Conservation (phyloP, 495 filamentous ascomycete species). For the Melanomma pulvis-pyrius region DNA sequence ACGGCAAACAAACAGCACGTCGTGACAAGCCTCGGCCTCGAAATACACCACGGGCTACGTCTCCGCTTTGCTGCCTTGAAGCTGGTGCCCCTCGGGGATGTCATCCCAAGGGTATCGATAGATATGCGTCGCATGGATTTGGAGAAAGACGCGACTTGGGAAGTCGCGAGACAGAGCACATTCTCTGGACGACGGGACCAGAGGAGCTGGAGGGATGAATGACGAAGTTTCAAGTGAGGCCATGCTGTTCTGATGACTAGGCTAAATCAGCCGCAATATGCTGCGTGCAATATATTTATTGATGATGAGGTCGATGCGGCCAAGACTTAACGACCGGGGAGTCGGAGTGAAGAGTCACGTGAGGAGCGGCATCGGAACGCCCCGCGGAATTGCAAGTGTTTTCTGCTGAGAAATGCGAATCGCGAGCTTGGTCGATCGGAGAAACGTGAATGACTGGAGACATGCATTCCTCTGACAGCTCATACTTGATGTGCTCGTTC, state of each 20-base stretch:
- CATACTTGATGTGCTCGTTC: neutral
- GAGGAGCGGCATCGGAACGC: constrained; percentile 1
- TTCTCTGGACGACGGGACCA: neutral
- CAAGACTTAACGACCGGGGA: constrained; percentile 9
- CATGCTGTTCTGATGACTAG: constrained; percentile 34
- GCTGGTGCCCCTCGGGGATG: constrained; percentile 7
- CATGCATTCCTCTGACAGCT: neutral
- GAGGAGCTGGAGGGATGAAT: neutral
- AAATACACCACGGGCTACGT: constrained; percentile 26
- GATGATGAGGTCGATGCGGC: constrained; percentile 7
- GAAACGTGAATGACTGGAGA: constrained; percentile 15
- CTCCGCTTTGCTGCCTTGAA: constrained; percentile 19
- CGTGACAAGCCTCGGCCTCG: constrained; percentile 25
- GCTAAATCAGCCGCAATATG: constrained; percentile 38
- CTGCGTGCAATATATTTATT: constrained; percentile 23
- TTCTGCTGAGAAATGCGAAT: constrained; percentile 16
- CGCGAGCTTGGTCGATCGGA: constrained; percentile 27
- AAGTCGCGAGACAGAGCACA: constrained; percentile 19
- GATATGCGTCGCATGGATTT: constrained; percentile 30
- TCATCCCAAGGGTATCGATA: constrained; percentile 36
- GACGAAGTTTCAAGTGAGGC: constrained; percentile 13
- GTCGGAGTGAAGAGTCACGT: neutral
- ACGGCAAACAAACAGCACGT: constrained; percentile 20
- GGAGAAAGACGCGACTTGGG: neutral
- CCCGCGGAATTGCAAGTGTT: constrained; percentile 21